Base-by-base conservation (phyloP, 108 stramenopile genomes). In the Phaeodactylum tricornutum region DNA sequence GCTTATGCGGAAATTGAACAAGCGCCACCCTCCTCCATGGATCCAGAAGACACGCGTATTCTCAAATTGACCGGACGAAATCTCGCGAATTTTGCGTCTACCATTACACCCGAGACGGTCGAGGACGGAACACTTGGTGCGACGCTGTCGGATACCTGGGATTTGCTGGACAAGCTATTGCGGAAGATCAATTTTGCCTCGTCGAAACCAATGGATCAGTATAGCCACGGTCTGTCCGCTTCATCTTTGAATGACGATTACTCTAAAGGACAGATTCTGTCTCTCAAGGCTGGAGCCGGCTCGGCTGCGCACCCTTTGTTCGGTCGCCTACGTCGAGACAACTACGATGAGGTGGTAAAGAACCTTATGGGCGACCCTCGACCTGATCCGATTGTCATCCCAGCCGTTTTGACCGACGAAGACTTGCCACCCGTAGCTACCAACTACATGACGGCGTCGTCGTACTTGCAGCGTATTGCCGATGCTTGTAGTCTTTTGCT, bases 401-500 rank as follows among this genome's bases (percentile, higher is more conserved):
- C 97, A 22, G 86, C 94, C 29, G 94, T 96, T 20, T 64, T 98
- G 29, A 96, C 95, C 3, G 89, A 91, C 38, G 89, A 86, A 46
- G 63, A 56, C 2, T 74, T 96, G 57, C 95, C 97, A 36, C 87
- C 88, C 38, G 62, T 66, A 30, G 92, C 96, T 1, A 85, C 75
- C 1, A 67, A 87, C 36, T 95, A 83, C 55, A 66, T 76, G 21
- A 79, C 79, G 5, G 92, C 94, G 8, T 79, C 93, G 19, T 85
- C 84, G 2, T 91, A 86, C 27, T 67, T 97, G 22, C 84, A 93
- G 31, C 66, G 93, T 30, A 74, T 85, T 26, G 84, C 82, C 25
- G 88, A 99, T 64, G 80, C 94, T 0, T 97, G 96, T 56, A 94
- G 87, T 54, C 57, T 99, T 43, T 64, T 99, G 35, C 75, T 95